phyloP scores from a whole-genome alignment of 352 stramenopile genomes.

The Phytophthora europaea region DNA sequence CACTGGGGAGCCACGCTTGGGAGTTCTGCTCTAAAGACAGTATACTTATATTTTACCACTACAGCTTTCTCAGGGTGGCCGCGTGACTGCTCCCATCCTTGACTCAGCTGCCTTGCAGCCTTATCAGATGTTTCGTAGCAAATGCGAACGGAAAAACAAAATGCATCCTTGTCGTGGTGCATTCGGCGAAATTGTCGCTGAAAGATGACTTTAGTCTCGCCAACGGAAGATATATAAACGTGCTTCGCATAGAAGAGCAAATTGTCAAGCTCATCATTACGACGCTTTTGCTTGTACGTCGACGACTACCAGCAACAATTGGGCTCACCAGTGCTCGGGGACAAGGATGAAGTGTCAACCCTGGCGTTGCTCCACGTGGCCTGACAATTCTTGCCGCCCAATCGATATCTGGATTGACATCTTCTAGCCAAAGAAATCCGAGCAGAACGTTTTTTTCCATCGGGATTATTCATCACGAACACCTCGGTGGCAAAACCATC shows the following conservation, averaged over 20 bases:
- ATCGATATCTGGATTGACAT: background rate
- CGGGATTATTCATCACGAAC: background rate
- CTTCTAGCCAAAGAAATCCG: background rate
- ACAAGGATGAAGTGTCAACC: background rate
- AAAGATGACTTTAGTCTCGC: background rate
- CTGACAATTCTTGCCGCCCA: background rate
- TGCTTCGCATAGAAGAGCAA: background rate
- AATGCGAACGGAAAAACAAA: background rate
- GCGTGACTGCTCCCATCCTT: background rate
- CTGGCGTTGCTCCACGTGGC: background rate
- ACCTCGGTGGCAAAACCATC: background rate
- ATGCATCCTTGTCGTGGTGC: background rate
- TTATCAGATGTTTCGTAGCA: background rate
- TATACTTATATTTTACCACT: background rate
- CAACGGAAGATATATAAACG: background rate
- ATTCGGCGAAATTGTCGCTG: background rate
- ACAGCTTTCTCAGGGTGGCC: background rate
- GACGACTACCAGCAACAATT: background rate
- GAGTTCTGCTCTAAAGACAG: background rate
- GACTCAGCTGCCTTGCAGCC: background rate
- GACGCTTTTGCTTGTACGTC: background rate
- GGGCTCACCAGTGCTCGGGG: background rate
- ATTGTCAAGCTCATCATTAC: background rate
- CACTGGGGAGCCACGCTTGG: background rate
- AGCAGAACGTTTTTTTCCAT: background rate